phyloP scores from a whole-genome alignment of 768 basidiomycete genomes.

The Leccinellum luteum region DNA sequence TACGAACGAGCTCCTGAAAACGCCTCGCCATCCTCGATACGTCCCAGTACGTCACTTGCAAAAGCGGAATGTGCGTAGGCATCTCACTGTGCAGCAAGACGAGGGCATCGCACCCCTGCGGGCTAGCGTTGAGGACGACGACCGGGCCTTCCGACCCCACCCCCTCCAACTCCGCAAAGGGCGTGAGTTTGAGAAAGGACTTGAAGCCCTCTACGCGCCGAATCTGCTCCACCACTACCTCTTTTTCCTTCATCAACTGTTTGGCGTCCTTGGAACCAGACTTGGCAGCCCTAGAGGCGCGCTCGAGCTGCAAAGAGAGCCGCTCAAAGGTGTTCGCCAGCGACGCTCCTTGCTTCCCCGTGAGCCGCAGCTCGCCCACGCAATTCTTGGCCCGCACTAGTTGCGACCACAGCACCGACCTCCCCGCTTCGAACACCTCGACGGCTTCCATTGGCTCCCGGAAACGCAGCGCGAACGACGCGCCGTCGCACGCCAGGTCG shows the following conservation, averaged over 20 bases:
- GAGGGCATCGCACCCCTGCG: constrained; percentile 21
- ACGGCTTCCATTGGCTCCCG: constrained; percentile 25
- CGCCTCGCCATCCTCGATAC: constrained; percentile 21
- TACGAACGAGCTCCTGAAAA: constrained; percentile 15
- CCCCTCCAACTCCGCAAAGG: constrained; percentile 25
- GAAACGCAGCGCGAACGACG: constrained; percentile 26
- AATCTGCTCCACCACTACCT: constrained; percentile 27
- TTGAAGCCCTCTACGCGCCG: constrained; percentile 32
- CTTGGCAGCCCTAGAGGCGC: constrained; percentile 5
- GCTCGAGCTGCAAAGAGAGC: constrained; percentile 16
- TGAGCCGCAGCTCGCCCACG: constrained; percentile 26
- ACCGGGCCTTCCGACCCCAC: constrained; percentile 35
- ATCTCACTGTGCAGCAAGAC: constrained; percentile 12
- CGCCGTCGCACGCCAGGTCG: constrained; percentile 27
- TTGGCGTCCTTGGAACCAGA: constrained; percentile 16
- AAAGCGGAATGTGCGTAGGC: constrained; percentile 22
- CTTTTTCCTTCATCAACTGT: constrained; percentile 26
- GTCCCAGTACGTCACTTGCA: constrained; percentile 13
- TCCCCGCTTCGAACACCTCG: constrained; percentile 31
- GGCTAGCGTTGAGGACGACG: constrained; percentile 32
- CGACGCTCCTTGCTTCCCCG: constrained; percentile 15
- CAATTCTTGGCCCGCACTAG: constrained; percentile 24
- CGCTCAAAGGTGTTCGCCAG: constrained; percentile 24
- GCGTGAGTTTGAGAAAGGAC: constrained; percentile 26
- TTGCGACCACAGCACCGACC: constrained; percentile 36